These are phyloP conservation scores for Fusarium ramigenum DNA, from an alignment of 2,329 filamentous ascomycete genomes.

Conservation along the genomic window DNA sequence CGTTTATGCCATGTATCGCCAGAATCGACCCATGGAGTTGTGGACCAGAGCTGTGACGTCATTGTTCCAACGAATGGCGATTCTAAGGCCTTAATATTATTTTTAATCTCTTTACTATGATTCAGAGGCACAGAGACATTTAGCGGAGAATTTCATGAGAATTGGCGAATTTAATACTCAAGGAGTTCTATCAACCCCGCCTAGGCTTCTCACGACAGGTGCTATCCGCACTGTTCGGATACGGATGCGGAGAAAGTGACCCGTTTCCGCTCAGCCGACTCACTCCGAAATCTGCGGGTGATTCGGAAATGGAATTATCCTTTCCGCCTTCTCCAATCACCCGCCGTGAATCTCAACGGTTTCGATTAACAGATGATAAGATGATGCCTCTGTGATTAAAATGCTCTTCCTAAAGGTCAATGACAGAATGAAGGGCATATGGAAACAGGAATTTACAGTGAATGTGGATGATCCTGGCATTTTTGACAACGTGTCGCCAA, in stretches of 20 bases:
- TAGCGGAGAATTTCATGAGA: too few species aligned
- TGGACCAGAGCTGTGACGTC: neutral
- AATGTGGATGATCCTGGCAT: neutral
- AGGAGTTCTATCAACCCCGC: neutral
- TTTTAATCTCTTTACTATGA: rapidly evolving
- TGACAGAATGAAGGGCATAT: neutral
- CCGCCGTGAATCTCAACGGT: too few species aligned
- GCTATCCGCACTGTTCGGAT: neutral
- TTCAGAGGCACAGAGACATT: rapidly evolving
- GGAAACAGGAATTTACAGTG: neutral
- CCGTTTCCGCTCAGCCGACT: neutral
- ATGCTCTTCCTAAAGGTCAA: rapidly evolving
- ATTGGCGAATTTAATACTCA: neutral
- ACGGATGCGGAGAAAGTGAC: neutral
- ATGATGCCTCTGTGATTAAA: neutral
- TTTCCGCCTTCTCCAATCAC: neutral
- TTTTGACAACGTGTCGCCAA: neutral
- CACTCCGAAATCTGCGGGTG: neutral
- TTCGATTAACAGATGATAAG: neutral
- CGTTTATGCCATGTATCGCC: neutral
- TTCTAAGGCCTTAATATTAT: rapidly evolving
- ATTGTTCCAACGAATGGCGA: rapidly evolving
- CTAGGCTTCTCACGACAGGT: neutral
- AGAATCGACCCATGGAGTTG: neutral
- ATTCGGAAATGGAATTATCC: neutral